Evolutionary conservation across 2,329 filamentous ascomycete species (phyloP).

Genomic region (Trematosphaeria pertusa): DNA sequence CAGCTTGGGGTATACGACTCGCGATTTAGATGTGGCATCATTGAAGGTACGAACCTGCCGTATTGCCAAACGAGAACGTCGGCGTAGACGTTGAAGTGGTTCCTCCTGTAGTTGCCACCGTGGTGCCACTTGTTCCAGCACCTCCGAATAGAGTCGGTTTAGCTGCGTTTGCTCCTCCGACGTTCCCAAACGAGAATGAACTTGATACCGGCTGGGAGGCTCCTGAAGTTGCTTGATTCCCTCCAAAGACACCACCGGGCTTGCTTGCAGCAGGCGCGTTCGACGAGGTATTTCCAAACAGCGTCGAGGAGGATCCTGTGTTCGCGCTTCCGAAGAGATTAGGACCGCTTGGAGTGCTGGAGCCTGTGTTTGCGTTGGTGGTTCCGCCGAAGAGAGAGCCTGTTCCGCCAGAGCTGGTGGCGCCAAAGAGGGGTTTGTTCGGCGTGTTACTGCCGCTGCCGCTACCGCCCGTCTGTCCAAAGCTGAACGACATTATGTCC

Average conservation of each 20-base stretch:
- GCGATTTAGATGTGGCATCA: no score
- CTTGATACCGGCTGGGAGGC: slow-evolving; percentile 19
- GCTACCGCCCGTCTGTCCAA: slow-evolving; percentile 34
- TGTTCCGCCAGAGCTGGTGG: slow-evolving; percentile 31
- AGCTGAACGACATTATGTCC: slow-evolving; percentile 39
- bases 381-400: slow-evolving; percentile 25
- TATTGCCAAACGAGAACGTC: slow-evolving; percentile 25
- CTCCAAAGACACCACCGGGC: slow-evolving; percentile 37
- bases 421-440: slow-evolving; percentile 39
- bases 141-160: slow-evolving; percentile 37
- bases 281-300: slow-evolving; percentile 37
- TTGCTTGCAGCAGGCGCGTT: slow-evolving; percentile 38
- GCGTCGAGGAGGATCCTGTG: slow-evolving; percentile 23
- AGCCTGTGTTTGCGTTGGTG: slow-evolving; percentile 12
- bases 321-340: slow-evolving; percentile 36
- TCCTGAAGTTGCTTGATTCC: slow-evolving; percentile 29
- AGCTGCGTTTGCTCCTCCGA: slow-evolving; percentile 24
- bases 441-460: slow-evolving; percentile 30
- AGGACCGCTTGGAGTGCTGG: slow-evolving; percentile 18
- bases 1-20: no score
- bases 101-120: slow-evolving; percentile 21
- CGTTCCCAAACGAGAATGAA: slow-evolving; percentile 14
- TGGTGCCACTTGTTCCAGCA: slow-evolving; percentile 14
- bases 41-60: slow-evolving; percentile 19
- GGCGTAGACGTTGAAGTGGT: slow-evolving; percentile 25